phyloP scores from a whole-genome alignment of 129 eudicot species.

The Flaveria bidentis region DNA sequence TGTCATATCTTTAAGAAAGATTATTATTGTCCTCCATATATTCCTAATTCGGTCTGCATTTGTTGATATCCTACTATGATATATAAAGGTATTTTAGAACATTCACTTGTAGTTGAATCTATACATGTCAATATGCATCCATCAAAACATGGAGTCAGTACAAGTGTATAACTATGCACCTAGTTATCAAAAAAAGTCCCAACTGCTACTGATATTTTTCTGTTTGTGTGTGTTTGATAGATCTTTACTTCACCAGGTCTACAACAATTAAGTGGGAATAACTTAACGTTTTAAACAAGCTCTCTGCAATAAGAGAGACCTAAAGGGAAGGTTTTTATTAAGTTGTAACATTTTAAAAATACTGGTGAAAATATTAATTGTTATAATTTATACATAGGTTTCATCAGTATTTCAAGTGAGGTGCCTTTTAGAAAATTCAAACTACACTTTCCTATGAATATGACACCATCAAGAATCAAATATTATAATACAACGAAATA shows the following conservation, averaged over 20 bases:
- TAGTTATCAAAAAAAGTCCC: not conserved
- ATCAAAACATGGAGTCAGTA: not conserved
- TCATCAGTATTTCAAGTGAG: slow-evolving; percentile 14
- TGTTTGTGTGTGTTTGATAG: not conserved
- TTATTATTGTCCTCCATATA: slow-evolving; percentile 5
- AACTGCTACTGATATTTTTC: not conserved
- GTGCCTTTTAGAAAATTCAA: slow-evolving; percentile 12
- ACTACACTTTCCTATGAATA: slow-evolving; percentile 14
- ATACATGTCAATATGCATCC: slow-evolving; percentile 8
- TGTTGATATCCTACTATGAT: not conserved
- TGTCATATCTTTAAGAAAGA: not conserved
- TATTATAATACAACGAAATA: slow-evolving; percentile 10
- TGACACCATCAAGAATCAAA: not conserved
- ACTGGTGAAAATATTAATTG: not conserved
- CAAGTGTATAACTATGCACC: not conserved
- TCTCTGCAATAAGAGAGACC: not conserved
- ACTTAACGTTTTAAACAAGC: slow-evolving; percentile 10
- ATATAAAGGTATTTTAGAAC: slow-evolving; percentile 2
- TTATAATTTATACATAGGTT: not conserved
- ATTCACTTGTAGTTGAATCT: not conserved
- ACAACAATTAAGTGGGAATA: not conserved
- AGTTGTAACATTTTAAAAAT: not conserved
- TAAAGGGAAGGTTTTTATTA: not conserved
- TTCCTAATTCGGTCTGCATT: not conserved
- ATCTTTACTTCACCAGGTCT: not conserved